Evolutionary conservation across 2,329 filamentous ascomycete genomes (phyloP).

Genomic region (Diaporthe vexans): DNA sequence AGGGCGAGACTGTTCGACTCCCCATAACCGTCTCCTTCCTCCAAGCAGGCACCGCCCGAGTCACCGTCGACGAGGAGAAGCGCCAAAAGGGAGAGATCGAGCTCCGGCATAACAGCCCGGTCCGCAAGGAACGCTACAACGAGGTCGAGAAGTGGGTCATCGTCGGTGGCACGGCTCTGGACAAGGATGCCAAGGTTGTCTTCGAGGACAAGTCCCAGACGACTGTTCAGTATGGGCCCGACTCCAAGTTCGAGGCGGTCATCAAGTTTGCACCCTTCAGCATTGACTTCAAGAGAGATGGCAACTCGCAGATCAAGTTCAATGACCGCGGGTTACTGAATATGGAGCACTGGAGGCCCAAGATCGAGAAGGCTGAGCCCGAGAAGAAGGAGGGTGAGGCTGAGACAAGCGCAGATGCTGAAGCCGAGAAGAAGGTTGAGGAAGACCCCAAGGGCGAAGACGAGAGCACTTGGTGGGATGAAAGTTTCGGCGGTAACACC

Average conservation of each 20-base stretch:
- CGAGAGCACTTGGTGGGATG: slow-evolving; percentile 98
- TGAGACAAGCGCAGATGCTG: slow-evolving; percentile 56
- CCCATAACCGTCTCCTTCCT: slow-evolving; percentile 91
- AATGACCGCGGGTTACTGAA: slow-evolving; percentile 94
- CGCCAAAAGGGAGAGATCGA: slow-evolving; percentile 90
- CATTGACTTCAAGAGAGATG: slow-evolving; percentile 89
- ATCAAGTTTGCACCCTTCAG: slow-evolving; percentile 87
- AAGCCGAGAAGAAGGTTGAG: slow-evolving; percentile 50
- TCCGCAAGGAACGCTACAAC: slow-evolving; percentile 93
- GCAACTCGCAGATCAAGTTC: slow-evolving; percentile 84
- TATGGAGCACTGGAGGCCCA: slow-evolving; percentile 94
- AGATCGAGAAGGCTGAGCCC: slow-evolving; percentile 73
- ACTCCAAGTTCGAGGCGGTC: slow-evolving; percentile 82
- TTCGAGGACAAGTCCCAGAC: slow-evolving; percentile 76
- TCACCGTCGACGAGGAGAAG: slow-evolving; percentile 92
- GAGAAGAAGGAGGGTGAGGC: slow-evolving; percentile 68
- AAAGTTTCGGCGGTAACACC: slow-evolving; percentile 94
- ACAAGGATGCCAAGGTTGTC: slow-evolving; percentile 78
- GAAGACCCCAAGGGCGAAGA: slow-evolving; percentile 69
- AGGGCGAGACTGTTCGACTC: slow-evolving; percentile 79
- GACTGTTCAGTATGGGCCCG: slow-evolving; percentile 84
- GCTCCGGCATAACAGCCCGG: slow-evolving; percentile 85
- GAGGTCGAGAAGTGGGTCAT: slow-evolving; percentile 90
- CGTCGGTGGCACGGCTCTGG: slow-evolving; percentile 82
- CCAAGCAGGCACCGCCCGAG: slow-evolving; percentile 87